Percentiles rank a stretch among this genome's conserved stretches.
These are phyloP conservation scores for Saccharomycopsis sp. DNA, from an alignment of 805 yeast species.

Conservation along the genomic window DNA sequence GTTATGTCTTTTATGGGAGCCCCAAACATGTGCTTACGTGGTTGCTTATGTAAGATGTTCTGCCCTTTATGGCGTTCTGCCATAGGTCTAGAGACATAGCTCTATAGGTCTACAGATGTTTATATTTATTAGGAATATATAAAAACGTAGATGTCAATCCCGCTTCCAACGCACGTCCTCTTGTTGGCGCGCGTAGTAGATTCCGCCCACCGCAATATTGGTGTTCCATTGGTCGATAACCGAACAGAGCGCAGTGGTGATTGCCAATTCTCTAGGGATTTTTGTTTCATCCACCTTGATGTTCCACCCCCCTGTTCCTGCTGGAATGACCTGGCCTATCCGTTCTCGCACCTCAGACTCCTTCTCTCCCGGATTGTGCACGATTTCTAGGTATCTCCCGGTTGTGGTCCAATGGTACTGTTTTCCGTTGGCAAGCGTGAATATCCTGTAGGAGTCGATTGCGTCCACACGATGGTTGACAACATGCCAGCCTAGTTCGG, in stretches of 20 bases:
- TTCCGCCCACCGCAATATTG: slow-evolving; percentile 54
- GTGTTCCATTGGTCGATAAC: slow-evolving; percentile 67
- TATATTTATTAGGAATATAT: no score
- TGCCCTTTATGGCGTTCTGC: neutral
- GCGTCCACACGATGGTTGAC: slow-evolving; percentile 57
- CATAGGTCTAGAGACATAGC: neutral
- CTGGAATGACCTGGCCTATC: slow-evolving; percentile 51
- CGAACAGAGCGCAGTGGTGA: slow-evolving; percentile 53
- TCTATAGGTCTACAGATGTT: neutral
- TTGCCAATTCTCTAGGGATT: slow-evolving; percentile 52
- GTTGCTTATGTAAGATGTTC: neutral
- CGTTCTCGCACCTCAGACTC: slow-evolving; percentile 59
- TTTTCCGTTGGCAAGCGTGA: slow-evolving; percentile 51
- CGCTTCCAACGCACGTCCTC: slow-evolving; percentile 50
- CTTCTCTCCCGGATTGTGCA: slow-evolving; percentile 53
- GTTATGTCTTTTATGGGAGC: no score
- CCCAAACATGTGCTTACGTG: neutral
- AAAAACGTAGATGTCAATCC: no score
- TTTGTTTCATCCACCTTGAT: slow-evolving; percentile 47
- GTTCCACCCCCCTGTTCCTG: slow-evolving; percentile 49
- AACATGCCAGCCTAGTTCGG: slow-evolving; percentile 61
- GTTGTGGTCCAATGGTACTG: slow-evolving; percentile 61
- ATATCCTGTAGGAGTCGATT: slow-evolving; percentile 52
- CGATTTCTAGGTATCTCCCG: slow-evolving; percentile 52
- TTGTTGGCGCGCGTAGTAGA: slow-evolving; percentile 48